Percentiles rank a stretch among this genome's conserved stretches.
Conservation (phyloP, 176 grass and related monocot species). For the Rhipidocladum racemiflorum region DNA sequence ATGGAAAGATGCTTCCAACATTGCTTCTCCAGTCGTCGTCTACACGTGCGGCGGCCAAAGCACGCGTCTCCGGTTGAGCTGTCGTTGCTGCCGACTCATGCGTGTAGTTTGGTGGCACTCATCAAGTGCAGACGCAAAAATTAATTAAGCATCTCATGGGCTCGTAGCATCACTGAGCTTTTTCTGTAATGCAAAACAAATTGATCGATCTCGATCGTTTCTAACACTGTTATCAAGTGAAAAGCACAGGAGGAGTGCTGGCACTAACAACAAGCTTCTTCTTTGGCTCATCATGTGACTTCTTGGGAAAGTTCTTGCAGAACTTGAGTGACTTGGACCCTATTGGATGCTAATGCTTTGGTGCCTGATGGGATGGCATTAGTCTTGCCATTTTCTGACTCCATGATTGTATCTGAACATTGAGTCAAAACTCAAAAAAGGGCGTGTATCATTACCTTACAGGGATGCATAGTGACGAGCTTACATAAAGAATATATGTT, state of each 20-base stretch:
- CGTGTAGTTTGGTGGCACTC: conserved; percentile 1
- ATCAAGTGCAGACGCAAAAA: background rate
- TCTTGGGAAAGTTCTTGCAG: background rate
- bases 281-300: background rate
- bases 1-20: conserved; percentile 61
- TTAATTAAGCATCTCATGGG: background rate
- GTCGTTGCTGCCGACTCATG: conserved; percentile 6
- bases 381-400: background rate
- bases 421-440: background rate
- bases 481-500: background rate
- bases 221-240: background rate
- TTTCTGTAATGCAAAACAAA: too few species aligned
- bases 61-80: conserved; percentile 10
- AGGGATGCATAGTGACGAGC: background rate
- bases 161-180: too few species aligned
- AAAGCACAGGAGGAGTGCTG: background rate
- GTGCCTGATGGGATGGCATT: background rate
- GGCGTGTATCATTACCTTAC: background rate
- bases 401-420: background rate
- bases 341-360: background rate
- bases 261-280: background rate
- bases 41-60: conserved; percentile 7
- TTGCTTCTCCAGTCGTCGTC: conserved; percentile 16
- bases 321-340: background rate
- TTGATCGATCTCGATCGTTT: too few species aligned